phyloP scores from a whole-genome alignment of 768 basidiomycete species.

The Trametes punicea region DNA sequence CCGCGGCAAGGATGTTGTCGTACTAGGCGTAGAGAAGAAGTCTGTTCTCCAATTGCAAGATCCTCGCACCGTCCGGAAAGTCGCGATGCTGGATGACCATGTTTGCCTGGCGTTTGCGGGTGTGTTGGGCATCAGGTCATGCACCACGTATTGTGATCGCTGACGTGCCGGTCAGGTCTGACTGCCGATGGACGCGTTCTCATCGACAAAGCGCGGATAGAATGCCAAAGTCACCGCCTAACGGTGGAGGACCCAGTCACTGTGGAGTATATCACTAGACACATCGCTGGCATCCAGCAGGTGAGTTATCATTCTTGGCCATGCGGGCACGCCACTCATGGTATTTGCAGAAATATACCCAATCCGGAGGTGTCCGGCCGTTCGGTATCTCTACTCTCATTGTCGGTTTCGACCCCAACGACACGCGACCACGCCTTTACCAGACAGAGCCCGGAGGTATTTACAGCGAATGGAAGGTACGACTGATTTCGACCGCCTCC shows the following conservation, averaged over 20 bases:
- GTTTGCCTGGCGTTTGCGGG: constrained; percentile 97
- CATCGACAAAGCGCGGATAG: constrained; percentile 96
- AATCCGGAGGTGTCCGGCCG: constrained; percentile 97
- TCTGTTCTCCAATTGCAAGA: constrained; percentile 96
- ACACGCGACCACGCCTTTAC: constrained; percentile 83
- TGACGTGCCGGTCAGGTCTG: constrained; percentile 53
- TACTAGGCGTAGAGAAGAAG: constrained; percentile 99
- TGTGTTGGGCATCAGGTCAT: constrained; percentile 38
- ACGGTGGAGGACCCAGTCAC: constrained; percentile 98
- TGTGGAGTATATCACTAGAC: constrained; percentile 96
- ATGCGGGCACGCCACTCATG: background rate
- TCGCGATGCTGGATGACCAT: constrained; percentile 98
- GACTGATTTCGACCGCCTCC: background rate
- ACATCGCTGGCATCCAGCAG: constrained; percentile 99
- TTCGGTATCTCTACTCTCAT: constrained; percentile 98
- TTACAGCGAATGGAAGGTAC: constrained; percentile 97
- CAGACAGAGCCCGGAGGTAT: constrained; percentile 98
- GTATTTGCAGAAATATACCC: constrained; percentile 80
- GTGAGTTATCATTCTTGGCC: constrained; percentile 47
- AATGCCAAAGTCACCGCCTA: constrained; percentile 95
- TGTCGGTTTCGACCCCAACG: constrained; percentile 95
- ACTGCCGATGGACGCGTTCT: constrained; percentile 97
- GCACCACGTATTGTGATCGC: background rate
- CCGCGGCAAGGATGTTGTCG: constrained; percentile 90
- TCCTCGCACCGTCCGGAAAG: constrained; percentile 94